These are phyloP conservation scores for Mortierella sp. DNA, from an alignment of 371 early-diverging fungal species.

Conservation along the genomic window DNA sequence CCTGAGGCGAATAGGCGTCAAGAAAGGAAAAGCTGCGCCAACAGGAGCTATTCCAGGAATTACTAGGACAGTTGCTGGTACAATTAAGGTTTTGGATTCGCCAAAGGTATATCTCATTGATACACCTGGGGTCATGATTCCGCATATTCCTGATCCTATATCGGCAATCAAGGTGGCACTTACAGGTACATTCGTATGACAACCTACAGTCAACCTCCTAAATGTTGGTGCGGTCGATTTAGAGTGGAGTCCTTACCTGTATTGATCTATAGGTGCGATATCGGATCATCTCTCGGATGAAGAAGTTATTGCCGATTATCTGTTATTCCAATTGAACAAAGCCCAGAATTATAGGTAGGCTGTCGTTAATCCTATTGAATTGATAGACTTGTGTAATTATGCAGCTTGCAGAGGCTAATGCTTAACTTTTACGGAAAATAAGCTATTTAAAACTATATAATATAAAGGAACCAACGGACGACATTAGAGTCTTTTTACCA, in stretches of 20 bases:
- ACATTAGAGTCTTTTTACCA: conserved; percentile 69
- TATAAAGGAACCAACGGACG: conserved; percentile 75
- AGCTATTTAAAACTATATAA: conserved; percentile 63
- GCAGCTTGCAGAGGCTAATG: no score
- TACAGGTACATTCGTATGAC: conserved; percentile 63
- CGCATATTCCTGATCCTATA: conserved; percentile 82
- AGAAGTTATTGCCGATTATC: conserved; percentile 87
- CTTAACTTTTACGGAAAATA: not conserved
- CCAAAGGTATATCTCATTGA: conserved; percentile 93
- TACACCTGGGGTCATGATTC: conserved; percentile 93
- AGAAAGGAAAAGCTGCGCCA: conserved; percentile 81
- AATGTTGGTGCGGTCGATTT: no score
- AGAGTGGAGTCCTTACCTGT: not conserved
- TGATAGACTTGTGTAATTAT: not conserved
- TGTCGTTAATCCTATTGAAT: not conserved
- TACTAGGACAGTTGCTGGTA: conserved; percentile 84
- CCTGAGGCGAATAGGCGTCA: conserved; percentile 79
- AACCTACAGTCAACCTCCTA: not conserved
- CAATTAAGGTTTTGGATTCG: conserved; percentile 87
- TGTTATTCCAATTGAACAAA: conserved; percentile 86
- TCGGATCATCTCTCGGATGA: conserved; percentile 89
- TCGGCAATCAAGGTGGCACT: conserved; percentile 84
- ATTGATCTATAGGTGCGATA: conserved; percentile 75
- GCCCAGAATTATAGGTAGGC: conserved; percentile 58
- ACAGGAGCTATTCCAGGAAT: conserved; percentile 94